Conservation (phyloP, 805 yeast genomes). For the Priceomyces castillae region DNA sequence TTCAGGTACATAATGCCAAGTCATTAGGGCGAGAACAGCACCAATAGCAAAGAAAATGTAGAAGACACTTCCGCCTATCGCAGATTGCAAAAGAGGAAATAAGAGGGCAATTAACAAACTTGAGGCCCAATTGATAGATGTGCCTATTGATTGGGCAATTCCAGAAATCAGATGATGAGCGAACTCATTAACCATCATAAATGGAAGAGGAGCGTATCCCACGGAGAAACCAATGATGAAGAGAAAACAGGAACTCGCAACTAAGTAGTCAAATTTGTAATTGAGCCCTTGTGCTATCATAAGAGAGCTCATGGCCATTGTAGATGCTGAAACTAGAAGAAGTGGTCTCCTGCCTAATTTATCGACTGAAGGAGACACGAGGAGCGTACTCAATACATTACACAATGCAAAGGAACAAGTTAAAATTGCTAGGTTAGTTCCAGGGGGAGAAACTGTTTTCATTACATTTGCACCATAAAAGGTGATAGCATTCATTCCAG, state of each 20-base stretch:
- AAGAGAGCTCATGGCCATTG: constrained; percentile 23
- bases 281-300: constrained; percentile 27
- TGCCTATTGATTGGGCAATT: constrained; percentile 35
- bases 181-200: constrained; percentile 36
- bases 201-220: constrained; percentile 39
- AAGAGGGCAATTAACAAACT: constrained; percentile 30
- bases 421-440: constrained; percentile 54
- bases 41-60: constrained; percentile 24
- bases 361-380: constrained; percentile 71
- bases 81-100: constrained; percentile 28
- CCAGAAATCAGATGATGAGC: constrained; percentile 31
- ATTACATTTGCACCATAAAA: constrained; percentile 87
- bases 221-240: constrained; percentile 33
- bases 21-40: constrained; percentile 16
- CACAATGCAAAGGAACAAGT: constrained; percentile 71
- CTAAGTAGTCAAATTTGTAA: constrained; percentile 9
- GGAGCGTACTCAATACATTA: constrained; percentile 67
- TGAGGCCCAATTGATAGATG: constrained; percentile 34
- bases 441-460: constrained; percentile 59
- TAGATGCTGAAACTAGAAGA: constrained; percentile 22
- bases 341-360: constrained; percentile 60
- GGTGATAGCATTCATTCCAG: constrained; percentile 88
- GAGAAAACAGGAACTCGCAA: constrained; percentile 28
- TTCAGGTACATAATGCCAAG: constrained; percentile 29
- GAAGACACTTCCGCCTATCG: constrained; percentile 29